These are phyloP conservation scores for Kwoniella bestiolae DNA, from an alignment of 768 basidiomycete genomes.

Conservation along the genomic window DNA sequence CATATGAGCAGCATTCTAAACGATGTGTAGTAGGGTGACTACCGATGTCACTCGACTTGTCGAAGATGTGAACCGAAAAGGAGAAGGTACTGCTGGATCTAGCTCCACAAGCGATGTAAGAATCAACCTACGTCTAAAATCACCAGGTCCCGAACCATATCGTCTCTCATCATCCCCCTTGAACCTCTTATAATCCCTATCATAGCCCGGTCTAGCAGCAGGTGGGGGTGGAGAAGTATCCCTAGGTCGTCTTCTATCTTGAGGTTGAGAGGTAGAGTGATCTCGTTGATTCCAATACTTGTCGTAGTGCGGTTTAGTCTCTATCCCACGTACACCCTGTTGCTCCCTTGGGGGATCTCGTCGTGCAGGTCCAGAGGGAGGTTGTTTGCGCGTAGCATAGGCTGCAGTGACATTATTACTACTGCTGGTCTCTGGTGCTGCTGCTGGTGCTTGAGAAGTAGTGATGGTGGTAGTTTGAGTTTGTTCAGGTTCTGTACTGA, in stretches of 20 bases:
- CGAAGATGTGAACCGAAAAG: too few species aligned
- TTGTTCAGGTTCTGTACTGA: neutral
- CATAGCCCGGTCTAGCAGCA: neutral
- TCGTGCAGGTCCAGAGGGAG: slow-evolving; percentile 7
- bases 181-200: slow-evolving; percentile 20
- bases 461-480: too few species aligned
- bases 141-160: slow-evolving; percentile 7
- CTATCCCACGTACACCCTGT: neutral
- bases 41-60: too few species aligned
- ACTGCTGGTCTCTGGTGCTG: slow-evolving; percentile 2
- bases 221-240: slow-evolving; percentile 6
- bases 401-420: neutral
- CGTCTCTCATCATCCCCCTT: slow-evolving; percentile 14
- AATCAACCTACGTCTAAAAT: slow-evolving; percentile 31
- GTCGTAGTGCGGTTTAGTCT: slow-evolving; percentile 1
- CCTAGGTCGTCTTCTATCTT: slow-evolving; percentile 20
- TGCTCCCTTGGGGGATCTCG: neutral
- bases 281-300: slow-evolving; percentile 7
- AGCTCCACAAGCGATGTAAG: neutral
- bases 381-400: neutral
- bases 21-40: too few species aligned
- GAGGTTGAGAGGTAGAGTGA: neutral
- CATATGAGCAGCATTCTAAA: neutral
- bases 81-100: too few species aligned
- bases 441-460: slow-evolving; percentile 7